These are phyloP conservation scores for Pyrenophora graminea DNA, from an alignment of 2,329 filamentous ascomycete genomes.

Conservation along the genomic window DNA sequence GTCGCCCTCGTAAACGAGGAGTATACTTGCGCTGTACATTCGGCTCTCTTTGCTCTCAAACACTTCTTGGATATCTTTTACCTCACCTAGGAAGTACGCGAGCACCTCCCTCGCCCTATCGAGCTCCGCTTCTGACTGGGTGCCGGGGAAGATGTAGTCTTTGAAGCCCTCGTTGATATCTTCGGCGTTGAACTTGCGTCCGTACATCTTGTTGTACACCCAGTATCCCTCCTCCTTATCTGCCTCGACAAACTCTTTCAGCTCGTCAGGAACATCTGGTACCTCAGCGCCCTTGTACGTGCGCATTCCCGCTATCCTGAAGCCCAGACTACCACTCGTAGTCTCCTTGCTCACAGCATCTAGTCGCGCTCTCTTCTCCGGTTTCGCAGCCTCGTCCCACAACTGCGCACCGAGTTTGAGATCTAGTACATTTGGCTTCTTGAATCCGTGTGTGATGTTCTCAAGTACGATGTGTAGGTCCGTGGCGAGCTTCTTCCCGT, in stretches of 20 bases:
- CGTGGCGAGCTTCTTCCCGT: conserved; percentile 70
- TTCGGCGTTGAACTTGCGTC: conserved; percentile 59
- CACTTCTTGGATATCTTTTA: conserved; percentile 60
- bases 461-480: conserved; percentile 81
- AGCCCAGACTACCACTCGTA: conserved; percentile 64
- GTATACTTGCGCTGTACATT: conserved; percentile 69
- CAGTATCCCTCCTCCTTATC: conserved; percentile 59
- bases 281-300: conserved; percentile 52
- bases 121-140: conserved; percentile 28
- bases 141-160: conserved; percentile 57
- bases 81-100: conserved; percentile 48
- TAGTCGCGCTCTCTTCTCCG: conserved; percentile 61
- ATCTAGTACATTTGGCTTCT: conserved; percentile 85
- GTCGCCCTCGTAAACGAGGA: conserved; percentile 71
- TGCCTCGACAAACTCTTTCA: conserved; percentile 41
- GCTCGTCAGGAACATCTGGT: conserved; percentile 26
- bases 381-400: conserved; percentile 74
- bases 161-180: conserved; percentile 63
- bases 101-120: conserved; percentile 55
- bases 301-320: conserved; percentile 69
- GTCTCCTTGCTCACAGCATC: conserved; percentile 64
- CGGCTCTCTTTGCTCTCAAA: conserved; percentile 66
- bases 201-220: conserved; percentile 69
- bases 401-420: conserved; percentile 86
- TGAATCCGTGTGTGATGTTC: conserved; percentile 81